These are phyloP conservation scores for Eucalyptus erythrocorys DNA, from an alignment of 345 rosid genomes.

Conservation along the genomic window DNA sequence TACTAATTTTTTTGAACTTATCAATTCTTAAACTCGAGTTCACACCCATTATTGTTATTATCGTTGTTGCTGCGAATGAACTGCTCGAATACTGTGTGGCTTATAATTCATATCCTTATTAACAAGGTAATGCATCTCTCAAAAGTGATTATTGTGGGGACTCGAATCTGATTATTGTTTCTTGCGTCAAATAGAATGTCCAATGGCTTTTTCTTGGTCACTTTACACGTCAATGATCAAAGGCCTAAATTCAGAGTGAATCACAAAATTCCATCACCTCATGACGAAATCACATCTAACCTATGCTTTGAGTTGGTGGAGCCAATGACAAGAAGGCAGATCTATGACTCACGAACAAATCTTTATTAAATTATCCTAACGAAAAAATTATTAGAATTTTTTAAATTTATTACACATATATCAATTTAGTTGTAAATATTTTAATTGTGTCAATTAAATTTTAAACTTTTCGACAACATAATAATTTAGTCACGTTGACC, in stretches of 20 bases:
- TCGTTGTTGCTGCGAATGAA: not conserved
- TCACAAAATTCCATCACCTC: not conserved
- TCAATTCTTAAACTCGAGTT: not conserved
- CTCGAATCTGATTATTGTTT: not conserved
- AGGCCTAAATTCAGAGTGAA: not conserved
- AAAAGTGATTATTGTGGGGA: not conserved
- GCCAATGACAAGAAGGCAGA: not conserved
- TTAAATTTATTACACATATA: rapidly evolving
- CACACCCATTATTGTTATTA: not conserved
- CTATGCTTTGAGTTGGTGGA: not conserved
- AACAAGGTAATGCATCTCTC: not conserved
- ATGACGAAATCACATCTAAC: not conserved
- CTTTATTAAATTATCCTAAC: not conserved
- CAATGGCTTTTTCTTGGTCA: not conserved
- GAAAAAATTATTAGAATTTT: not conserved
- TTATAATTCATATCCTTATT: not conserved
- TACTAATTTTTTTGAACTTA: not conserved
- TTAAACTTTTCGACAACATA: rapidly evolving
- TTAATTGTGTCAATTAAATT: not conserved
- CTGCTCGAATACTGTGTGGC: not conserved
- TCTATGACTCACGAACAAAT: not conserved
- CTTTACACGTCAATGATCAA: not conserved
- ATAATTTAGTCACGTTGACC: not conserved
- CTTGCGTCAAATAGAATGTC: not conserved
- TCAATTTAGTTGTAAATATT: rapidly evolving